Evolutionary conservation across 371 early-diverging fungal species (phyloP), one percentile per base, ranked within the genome.

Genomic region (Actinomucor elegans): DNA sequence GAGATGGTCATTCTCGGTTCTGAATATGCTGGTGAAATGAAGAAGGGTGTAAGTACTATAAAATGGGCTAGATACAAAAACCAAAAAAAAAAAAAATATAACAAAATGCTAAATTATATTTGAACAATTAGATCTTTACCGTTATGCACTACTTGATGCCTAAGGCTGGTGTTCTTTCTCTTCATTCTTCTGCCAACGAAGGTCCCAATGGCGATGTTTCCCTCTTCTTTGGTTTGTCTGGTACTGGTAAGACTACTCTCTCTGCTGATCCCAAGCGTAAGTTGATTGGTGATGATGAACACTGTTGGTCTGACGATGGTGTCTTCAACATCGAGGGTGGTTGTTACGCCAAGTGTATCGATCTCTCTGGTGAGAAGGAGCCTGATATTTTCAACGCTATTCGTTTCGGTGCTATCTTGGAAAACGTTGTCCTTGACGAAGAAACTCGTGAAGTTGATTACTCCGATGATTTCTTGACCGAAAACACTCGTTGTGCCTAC

Each of bases 91-190:
- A 11, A 11, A 3, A 21, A 28, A 21, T 17, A 34, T 8, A 27
- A 1, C 5, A 27, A 42, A 27, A 27, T 12, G 0, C 47, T 34
- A 23, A 29, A 27, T n/a, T n/a, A n/a, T n/a, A n/a, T 29, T 45
- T 48, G 2, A 23, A 37, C 34, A 18, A 3, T 34, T 51, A 77
- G 68, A 80, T 93, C 67, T 96, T 98, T 78, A 96, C 97, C 37
- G 95, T 98, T 50, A 97, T 98, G 98, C 96, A 98, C 76, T 96
- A 97, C 84, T 78, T 93, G 59, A 97, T 97, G 97, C 87, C 98
- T 83, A 94, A 94, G 85, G 90, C 90, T 32, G 96, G 96, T 54
- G 96, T 97, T 26, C 80, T 98, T 6, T 96, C 97, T 18, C 85
- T 98, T 48, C 98, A 98, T 81, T 95, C 97, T 5, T 92, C 92